Evolutionary conservation across 2,329 filamentous ascomycete genomes (phyloP), one percentile per base, ranked within the genome.

Genomic region (Calonectria leucothoes): DNA sequence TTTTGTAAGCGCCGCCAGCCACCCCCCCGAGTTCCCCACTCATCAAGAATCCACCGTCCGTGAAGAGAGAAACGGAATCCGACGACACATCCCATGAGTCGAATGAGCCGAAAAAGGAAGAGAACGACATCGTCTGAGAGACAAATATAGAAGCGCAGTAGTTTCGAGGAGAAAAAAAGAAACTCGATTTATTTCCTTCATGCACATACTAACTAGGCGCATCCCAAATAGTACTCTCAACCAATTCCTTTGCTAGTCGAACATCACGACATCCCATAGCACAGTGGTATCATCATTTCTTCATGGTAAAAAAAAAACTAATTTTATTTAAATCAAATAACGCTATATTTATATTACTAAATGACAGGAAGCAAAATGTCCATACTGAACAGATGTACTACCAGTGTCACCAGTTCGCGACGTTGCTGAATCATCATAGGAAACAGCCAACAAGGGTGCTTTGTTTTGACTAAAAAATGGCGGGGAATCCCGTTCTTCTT

Each of bases 51-150:
- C 15, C 8, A 25, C 15, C 52, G 63, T 71, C 64, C 6, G 61
- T 78, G 76, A 79, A 80, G 78, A 81, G 72, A 78, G 71, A 79
- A 79, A 79, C 74, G 70, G 70, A 77, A 77, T 75, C 74, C 77
- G 79, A 80, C 74, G 74, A 77, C 72, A 75, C 42, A 65, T 48
- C 63, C 69, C 66, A 77, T 81, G 78, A 81, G 77, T 79, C 72
- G 63, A 61, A 70, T 74, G 65, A 74, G 61, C 69, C 57, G 52
- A 67, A 69, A 55, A 67, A 73, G 64, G 66, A 73, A 75, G 71
- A 73, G 63, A 70, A 75, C 69, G 73, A 73, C 52, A 75, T 76
- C 63, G 70, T 74, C 76, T 71, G 65, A 78, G 23, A 66, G 33
- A 69, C 66, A 14, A 48, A 31, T 10, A 11, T 35, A 51, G n/a